Percentiles rank a stretch among this genome's conserved stretches.
These are phyloP conservation scores for Phytophthora sojae DNA, from an alignment of 352 stramenopile genomes.

Conservation along the genomic window DNA sequence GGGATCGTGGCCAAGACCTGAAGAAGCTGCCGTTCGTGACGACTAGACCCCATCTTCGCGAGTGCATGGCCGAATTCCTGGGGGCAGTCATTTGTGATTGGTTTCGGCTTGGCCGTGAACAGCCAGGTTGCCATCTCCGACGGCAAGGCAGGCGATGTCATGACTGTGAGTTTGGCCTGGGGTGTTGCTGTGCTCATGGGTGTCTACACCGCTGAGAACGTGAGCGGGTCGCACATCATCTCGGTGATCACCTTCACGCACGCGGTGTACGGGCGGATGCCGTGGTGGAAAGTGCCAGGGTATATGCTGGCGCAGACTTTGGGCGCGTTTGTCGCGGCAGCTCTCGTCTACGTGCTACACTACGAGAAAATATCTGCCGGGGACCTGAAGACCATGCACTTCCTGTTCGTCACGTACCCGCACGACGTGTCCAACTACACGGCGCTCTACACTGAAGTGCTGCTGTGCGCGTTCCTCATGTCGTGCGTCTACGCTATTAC, in stretches of 20 bases:
- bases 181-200: constrained; percentile 67
- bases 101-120: constrained; percentile 66
- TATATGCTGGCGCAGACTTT: neutral
- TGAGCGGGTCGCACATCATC: constrained; percentile 37
- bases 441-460: constrained; percentile 27
- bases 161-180: constrained; percentile 60
- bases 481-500: constrained; percentile 34
- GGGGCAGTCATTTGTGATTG: neutral
- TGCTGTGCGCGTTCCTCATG: constrained; percentile 27
- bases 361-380: neutral
- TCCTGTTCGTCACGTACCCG: neutral
- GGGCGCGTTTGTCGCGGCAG: neutral
- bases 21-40: neutral
- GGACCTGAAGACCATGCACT: neutral
- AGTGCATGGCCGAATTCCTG: constrained; percentile 1
- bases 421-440: neutral
- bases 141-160: constrained; percentile 44
- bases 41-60: neutral
- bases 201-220: constrained; percentile 53
- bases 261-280: neutral
- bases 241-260: neutral
- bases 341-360: neutral
- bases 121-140: constrained; percentile 60
- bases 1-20: neutral
- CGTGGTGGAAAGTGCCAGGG: neutral